Percentiles rank a stretch among this genome's conserved stretches.
Evolutionary conservation across 345 rosid genomes (phyloP).

Genomic region (Gossypium bickii): DNA sequence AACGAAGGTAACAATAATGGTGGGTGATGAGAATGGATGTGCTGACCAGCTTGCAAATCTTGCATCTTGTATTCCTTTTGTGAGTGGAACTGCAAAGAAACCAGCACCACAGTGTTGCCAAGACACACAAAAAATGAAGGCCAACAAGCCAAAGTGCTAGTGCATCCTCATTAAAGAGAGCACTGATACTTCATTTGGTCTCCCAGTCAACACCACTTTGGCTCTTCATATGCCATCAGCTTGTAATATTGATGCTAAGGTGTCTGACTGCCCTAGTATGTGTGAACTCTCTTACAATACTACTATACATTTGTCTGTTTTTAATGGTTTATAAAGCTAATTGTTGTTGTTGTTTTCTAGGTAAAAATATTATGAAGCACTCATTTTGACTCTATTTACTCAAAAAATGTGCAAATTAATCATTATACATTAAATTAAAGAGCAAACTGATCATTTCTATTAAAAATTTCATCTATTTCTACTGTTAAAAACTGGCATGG

Average conservation of each 20-base stretch:
- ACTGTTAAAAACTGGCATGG: too few relatives aligned
- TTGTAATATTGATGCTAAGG: slow-evolving; percentile 41
- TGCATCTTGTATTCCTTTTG: slow-evolving; percentile 44
- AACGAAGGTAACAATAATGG: slow-evolving; percentile 17
- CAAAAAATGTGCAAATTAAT: too few relatives aligned
- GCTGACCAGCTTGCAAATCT: slow-evolving; percentile 31
- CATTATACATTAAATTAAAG: too few relatives aligned
- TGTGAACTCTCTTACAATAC: not conserved
- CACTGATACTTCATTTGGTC: slow-evolving; percentile 42
- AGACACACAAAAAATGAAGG: slow-evolving; percentile 32
- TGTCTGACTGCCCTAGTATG: slow-evolving; percentile 38
- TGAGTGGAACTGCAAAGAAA: slow-evolving; percentile 38
- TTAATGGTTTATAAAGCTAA: not conserved
- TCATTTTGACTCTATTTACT: too few relatives aligned
- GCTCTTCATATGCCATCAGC: slow-evolving; percentile 47
- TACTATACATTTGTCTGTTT: not conserved
- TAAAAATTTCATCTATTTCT: too few relatives aligned
- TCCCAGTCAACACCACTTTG: slow-evolving; percentile 42
- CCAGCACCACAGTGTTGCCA: slow-evolving; percentile 41
- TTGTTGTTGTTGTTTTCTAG: not conserved
- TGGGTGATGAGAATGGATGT: slow-evolving; percentile 36
- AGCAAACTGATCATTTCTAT: too few relatives aligned
- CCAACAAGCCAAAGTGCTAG: slow-evolving; percentile 35
- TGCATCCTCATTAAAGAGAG: slow-evolving; percentile 41
- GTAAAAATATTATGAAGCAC: too few relatives aligned